phyloP scores from a whole-genome alignment of 2,329 filamentous ascomycete genomes.

The Berkeleyomyces basicola region DNA sequence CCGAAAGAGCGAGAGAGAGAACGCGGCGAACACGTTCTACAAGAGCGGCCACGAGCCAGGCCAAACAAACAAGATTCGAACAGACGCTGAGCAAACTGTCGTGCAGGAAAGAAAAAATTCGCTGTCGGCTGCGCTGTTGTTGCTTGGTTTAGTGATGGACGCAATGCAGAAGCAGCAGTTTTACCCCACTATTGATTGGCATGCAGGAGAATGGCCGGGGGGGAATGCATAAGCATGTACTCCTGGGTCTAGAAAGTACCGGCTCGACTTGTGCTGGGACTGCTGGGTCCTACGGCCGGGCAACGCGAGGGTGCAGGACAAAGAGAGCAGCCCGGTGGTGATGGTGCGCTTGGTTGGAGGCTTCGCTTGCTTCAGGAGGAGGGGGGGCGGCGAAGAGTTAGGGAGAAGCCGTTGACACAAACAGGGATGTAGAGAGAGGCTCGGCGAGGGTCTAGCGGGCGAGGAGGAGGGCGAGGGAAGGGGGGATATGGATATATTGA shows the following conservation, averaged over 20 bases:
- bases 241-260: too few species aligned
- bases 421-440: background rate
- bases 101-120: conserved; percentile 1
- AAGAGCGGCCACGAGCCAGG: too few species aligned
- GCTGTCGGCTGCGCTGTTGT: background rate
- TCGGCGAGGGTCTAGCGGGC: background rate
- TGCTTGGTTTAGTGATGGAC: background rate
- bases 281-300: too few species aligned
- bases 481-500: background rate
- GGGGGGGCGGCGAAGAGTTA: background rate
- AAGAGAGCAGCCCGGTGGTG: background rate
- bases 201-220: background rate
- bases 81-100: background rate
- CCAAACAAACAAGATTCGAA: too few species aligned
- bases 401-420: background rate
- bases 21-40: background rate
- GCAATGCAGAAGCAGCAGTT: background rate
- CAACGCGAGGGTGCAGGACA: too few species aligned
- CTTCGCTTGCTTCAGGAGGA: background rate
- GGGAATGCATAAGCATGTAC: too few species aligned
- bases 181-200: conserved; percentile 9
- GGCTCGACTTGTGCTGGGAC: too few species aligned
- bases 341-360: background rate
- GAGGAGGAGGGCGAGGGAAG: background rate
- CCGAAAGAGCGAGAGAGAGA: background rate